A percentile compares a stretch with the other conserved stretches of the same genome.
Evolutionary conservation across 441 rosid genomes (phyloP).

Genomic region (Brassica hybrid): DNA sequence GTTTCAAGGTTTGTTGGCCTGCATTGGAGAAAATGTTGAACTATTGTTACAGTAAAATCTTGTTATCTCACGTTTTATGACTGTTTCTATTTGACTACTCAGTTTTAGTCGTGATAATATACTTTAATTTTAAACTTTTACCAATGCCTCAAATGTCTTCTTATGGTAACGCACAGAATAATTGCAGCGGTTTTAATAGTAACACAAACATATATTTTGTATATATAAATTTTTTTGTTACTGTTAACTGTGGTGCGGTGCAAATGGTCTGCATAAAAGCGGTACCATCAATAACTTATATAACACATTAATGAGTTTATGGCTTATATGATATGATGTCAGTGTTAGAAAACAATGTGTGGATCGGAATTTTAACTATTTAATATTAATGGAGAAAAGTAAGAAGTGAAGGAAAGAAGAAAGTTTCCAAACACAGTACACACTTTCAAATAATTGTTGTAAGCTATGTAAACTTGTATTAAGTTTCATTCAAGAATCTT

Average conservation of each 20-base stretch:
- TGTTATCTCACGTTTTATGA: neutral
- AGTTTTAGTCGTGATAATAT: conserved; percentile 1
- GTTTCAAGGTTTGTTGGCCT: conserved; percentile 42
- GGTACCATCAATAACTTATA: no score
- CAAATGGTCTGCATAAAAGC: no score
- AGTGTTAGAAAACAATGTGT: conserved; percentile 8
- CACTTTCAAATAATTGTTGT: neutral
- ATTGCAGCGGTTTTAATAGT: no score
- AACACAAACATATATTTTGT: no score
- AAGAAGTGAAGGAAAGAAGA: conserved; percentile 35
- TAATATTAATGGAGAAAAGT: conserved; percentile 3
- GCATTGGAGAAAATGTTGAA: conserved; percentile 19
- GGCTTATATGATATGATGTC: neutral
- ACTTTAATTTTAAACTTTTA: neutral
- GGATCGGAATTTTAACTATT: neutral
- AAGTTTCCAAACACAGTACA: conserved; percentile 14
- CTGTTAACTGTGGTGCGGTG: no score
- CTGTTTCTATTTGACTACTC: conserved; percentile 27
- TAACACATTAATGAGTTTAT: no score
- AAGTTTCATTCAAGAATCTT: conserved; percentile 22
- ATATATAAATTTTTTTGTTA: no score
- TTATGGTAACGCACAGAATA: no score
- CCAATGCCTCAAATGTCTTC: conserved; percentile 1
- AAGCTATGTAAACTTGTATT: neutral
- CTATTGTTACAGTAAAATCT: conserved; percentile 5